These are phyloP conservation scores for Neurospora sp. DNA, from an alignment of 2,329 filamentous ascomycete genomes.

Conservation along the genomic window DNA sequence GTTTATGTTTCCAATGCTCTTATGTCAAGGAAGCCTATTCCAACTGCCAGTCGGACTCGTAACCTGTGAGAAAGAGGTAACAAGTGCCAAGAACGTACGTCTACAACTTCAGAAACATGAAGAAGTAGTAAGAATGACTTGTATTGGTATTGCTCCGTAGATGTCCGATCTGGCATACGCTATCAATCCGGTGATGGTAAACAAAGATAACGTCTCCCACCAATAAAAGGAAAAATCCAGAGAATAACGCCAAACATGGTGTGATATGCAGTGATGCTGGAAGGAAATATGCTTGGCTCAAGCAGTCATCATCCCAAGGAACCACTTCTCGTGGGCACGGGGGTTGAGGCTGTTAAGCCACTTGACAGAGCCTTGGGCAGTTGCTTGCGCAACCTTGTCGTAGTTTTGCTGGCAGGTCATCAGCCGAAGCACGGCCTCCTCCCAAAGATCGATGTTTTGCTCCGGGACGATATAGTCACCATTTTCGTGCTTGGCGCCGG, in stretches of 20 bases:
- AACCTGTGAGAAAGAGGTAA: neutral
- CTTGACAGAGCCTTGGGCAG: constrained; percentile 9
- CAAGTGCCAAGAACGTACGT: neutral
- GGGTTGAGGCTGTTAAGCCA: constrained; percentile 12
- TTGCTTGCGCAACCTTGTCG: constrained; percentile 6
- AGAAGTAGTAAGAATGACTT: neutral
- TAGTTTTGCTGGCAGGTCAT: constrained; percentile 13
- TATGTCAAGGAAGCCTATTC: neutral
- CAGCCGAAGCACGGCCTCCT: constrained; percentile 7
- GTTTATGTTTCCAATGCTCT: neutral
- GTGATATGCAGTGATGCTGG: neutral
- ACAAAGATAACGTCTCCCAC: neutral
- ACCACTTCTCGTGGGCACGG: constrained; percentile 16
- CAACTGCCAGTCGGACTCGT: neutral
- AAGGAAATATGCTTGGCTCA: neutral
- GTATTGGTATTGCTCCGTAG: neutral
- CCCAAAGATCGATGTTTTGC: constrained; percentile 16
- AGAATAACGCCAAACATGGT: neutral
- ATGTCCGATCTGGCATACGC: neutral
- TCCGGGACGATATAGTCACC: constrained; percentile 15
- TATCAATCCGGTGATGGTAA: neutral
- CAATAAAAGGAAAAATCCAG: neutral
- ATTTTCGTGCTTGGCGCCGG: constrained; percentile 10
- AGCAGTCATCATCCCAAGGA: constrained; percentile 12
- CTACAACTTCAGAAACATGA: neutral